A percentile compares a stretch with the other conserved stretches of the same genome.
Evolutionary conservation across 2,329 filamentous ascomycete species (phyloP).

Genomic region (Diaporthe citrichinensis): DNA sequence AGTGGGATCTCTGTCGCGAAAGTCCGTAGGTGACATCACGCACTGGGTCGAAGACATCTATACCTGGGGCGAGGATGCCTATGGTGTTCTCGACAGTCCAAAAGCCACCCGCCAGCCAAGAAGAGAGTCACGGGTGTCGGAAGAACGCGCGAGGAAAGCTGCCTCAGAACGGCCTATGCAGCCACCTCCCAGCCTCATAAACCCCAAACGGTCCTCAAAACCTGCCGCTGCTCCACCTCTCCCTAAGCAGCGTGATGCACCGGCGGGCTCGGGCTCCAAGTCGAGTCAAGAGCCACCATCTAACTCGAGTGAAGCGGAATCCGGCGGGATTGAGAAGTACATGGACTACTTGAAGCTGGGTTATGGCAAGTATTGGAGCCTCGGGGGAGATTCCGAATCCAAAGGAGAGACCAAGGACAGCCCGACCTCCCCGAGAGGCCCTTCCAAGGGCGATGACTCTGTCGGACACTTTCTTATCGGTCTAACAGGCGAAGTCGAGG

Average conservation of each 20-base stretch:
- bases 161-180: slow-evolving; percentile 32
- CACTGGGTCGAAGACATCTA: slow-evolving; percentile 93
- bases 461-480: slow-evolving; percentile 75
- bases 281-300: neutral
- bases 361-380: slow-evolving; percentile 76
- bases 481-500: slow-evolving; percentile 74
- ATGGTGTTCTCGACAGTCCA: slow-evolving; percentile 86
- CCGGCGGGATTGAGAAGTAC: slow-evolving; percentile 66
- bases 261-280: neutral
- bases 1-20: slow-evolving; percentile 78
- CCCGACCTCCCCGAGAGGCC: slow-evolving; percentile 21
- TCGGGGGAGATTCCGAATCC: slow-evolving; percentile 46
- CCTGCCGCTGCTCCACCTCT: slow-evolving; percentile 9
- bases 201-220: slow-evolving; percentile 26
- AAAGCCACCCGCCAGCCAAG: slow-evolving; percentile 71
- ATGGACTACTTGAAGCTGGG: slow-evolving; percentile 77
- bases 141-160: slow-evolving; percentile 45
- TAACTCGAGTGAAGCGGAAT: slow-evolving; percentile 46
- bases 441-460: slow-evolving; percentile 42
- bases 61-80: slow-evolving; percentile 85
- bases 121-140: slow-evolving; percentile 50
- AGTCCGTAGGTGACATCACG: slow-evolving; percentile 79
- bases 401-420: slow-evolving; percentile 39
- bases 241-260: slow-evolving; percentile 3
- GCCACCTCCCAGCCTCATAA: slow-evolving; percentile 40